Conservation (phyloP, 768 basidiomycete genomes). For the Pholiota conissans region DNA sequence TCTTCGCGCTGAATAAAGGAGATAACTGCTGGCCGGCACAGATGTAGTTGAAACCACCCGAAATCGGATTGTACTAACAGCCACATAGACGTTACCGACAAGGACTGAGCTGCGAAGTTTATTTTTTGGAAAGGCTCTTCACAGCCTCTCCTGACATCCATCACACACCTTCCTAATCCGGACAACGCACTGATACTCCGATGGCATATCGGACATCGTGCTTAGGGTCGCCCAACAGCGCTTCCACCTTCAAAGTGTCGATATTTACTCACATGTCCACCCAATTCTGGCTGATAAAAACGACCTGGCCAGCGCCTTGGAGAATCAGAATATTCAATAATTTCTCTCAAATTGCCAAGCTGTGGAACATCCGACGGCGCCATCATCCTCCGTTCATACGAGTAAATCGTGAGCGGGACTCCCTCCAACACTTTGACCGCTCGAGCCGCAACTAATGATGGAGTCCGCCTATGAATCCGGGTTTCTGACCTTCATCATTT, state of each 20-base stretch:
- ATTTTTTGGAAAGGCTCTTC: constrained; percentile 2
- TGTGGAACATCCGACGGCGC: background rate
- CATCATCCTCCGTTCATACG: background rate
- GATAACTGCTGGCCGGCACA: constrained; percentile 5
- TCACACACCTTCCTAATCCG: constrained; percentile 8
- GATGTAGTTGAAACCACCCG: constrained; percentile 18
- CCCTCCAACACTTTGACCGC: background rate
- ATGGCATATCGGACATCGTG: constrained; percentile 4
- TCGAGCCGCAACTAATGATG: constrained; percentile 1
- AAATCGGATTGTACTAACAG: constrained; percentile 15
- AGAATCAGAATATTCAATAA: background rate
- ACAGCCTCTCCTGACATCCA: constrained; percentile 16
- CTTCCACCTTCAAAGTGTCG: background rate
- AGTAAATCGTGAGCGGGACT: background rate
- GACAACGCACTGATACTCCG: background rate
- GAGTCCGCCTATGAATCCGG: constrained; percentile 2
- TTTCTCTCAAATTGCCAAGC: background rate
- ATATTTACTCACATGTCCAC: background rate
- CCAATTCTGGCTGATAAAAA: background rate
- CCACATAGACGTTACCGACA: constrained; percentile 10
- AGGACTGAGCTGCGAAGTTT: constrained; percentile 10
- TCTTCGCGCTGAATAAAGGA: constrained; percentile 10
- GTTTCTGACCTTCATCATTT: constrained; percentile 2
- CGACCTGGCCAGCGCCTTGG: background rate
- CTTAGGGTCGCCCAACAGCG: background rate